A percentile compares a stretch with the other conserved stretches of the same genome.
phyloP scores from a whole-genome alignment of 345 rosid genomes.

The Boechera retrofracta region DNA sequence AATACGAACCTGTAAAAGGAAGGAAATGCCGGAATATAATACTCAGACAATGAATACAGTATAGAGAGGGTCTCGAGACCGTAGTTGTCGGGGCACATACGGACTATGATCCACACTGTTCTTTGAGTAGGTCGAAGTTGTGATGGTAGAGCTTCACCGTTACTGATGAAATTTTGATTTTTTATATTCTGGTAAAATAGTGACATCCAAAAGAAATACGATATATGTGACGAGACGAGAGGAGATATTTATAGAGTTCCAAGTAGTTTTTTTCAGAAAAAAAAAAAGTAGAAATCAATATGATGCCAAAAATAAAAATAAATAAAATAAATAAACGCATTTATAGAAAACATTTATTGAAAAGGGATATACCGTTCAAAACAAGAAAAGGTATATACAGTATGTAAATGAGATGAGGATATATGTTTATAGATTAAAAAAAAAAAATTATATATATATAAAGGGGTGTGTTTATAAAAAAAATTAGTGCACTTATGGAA shows the following conservation, averaged over 20 bases:
- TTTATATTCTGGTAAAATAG: neutral
- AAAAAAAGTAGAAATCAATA: no score
- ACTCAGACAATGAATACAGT: neutral
- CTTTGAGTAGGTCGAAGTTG: slow-evolving; percentile 17
- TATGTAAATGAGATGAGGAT: neutral
- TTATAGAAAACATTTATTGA: no score
- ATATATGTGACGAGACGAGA: neutral
- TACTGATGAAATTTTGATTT: neutral
- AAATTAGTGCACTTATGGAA: no score
- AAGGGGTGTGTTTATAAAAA: no score
- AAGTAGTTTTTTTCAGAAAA: neutral
- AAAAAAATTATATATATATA: no score
- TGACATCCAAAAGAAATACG: neutral
- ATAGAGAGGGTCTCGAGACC: no score
- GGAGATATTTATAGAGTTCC: neutral
- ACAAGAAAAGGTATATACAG: no score
- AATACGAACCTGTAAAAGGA: slow-evolving; percentile 22
- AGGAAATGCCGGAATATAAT: neutral
- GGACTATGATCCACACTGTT: slow-evolving; percentile 1
- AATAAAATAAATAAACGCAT: neutral
- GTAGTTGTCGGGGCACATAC: no score
- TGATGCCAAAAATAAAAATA: neutral
- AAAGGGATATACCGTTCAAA: no score
- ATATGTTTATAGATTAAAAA: no score
- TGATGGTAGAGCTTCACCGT: slow-evolving; percentile 9